Percentiles rank a stretch among this genome's conserved stretches.
Evolutionary conservation across 2,329 filamentous ascomycete species (phyloP).

Genomic region (Fonsecaea multimorphosa): DNA sequence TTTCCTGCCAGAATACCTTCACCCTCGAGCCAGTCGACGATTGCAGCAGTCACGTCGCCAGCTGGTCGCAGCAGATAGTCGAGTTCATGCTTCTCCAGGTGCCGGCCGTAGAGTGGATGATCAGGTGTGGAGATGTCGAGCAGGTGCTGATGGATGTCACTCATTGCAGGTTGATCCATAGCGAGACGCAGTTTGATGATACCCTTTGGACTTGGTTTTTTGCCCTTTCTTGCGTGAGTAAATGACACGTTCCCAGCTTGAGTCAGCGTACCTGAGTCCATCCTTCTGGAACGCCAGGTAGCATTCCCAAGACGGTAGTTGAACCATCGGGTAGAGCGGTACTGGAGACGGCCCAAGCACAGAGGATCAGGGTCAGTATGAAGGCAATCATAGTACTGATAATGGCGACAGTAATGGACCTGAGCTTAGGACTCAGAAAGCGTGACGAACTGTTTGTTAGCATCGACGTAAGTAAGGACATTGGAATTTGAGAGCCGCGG

Average conservation of each 20-base stretch:
- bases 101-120: slow-evolving; percentile 64
- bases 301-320: slow-evolving; percentile 45
- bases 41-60: slow-evolving; percentile 54
- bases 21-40: slow-evolving; percentile 62
- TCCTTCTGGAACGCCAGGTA: slow-evolving; percentile 46
- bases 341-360: background rate
- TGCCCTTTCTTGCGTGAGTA: slow-evolving; percentile 1
- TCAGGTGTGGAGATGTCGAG: slow-evolving; percentile 67
- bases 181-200: slow-evolving; percentile 57
- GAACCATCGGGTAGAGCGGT: background rate
- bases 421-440: background rate
- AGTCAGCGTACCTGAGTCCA: slow-evolving; percentile 25
- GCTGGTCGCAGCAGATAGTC: slow-evolving; percentile 61
- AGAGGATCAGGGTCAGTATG: slow-evolving; percentile 10
- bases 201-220: slow-evolving; percentile 43
- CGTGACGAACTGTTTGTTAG: background rate
- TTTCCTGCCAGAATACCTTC: slow-evolving; percentile 55
- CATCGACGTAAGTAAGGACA: background rate
- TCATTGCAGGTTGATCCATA: slow-evolving; percentile 56
- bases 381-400: background rate
- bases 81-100: slow-evolving; percentile 67
- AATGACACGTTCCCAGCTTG: background rate
- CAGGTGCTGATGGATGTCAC: slow-evolving; percentile 63
- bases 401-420: background rate
- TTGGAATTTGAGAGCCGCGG: background rate